Conservation (phyloP, 2,329 filamentous ascomycete species). For the Ilyonectria destructans region DNA sequence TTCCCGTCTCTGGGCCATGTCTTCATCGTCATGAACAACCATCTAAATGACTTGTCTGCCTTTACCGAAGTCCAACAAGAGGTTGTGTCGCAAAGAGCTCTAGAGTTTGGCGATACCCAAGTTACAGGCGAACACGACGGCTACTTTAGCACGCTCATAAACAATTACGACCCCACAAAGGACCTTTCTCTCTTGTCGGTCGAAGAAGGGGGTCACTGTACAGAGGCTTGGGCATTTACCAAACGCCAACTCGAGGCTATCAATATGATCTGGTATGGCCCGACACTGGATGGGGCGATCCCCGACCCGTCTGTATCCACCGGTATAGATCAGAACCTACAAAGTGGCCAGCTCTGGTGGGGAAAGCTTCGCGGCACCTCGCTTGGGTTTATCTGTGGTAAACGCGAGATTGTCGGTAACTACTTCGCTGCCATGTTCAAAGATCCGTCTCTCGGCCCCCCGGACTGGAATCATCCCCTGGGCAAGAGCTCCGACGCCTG, state of each 20-base stretch:
- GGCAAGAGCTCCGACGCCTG: neutral
- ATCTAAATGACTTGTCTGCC: too few relatives aligned
- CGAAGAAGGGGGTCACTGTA: neutral
- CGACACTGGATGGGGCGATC: neutral
- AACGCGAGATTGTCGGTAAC: neutral
- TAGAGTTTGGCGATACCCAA: too few relatives aligned
- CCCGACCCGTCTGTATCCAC: neutral
- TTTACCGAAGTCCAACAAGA: too few relatives aligned
- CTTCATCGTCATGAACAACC: too few relatives aligned
- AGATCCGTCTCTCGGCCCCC: too few relatives aligned
- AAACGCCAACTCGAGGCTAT: neutral
- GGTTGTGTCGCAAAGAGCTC: too few relatives aligned
- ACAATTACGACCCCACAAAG: neutral
- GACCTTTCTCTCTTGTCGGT: neutral
- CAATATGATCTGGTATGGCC: conserved; percentile 1
- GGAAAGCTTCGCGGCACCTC: neutral
- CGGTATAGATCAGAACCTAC: neutral
- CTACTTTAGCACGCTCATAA: too few relatives aligned
- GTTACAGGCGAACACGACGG: too few relatives aligned
- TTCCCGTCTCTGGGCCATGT: too few relatives aligned
- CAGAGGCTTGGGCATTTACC: neutral
- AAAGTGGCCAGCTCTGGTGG: neutral
- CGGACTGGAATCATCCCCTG: too few relatives aligned
- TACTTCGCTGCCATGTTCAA: too few relatives aligned
- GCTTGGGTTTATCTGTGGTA: neutral